Conservation (phyloP, 805 yeast genomes). For the Candida ovalis region DNA sequence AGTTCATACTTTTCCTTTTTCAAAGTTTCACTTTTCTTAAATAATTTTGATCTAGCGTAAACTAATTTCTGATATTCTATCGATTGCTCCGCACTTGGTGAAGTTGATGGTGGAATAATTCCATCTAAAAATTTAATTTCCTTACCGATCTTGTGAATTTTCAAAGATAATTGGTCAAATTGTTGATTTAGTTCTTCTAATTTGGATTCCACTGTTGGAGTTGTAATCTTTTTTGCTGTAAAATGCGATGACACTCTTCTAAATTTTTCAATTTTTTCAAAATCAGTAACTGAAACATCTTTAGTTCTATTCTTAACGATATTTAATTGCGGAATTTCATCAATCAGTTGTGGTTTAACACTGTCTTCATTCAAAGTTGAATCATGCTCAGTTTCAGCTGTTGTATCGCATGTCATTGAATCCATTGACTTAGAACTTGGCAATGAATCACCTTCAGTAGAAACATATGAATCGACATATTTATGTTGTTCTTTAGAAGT, state of each 20-base stretch:
- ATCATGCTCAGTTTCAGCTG: conserved; percentile 19
- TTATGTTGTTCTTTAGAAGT: neutral
- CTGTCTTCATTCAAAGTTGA: conserved; percentile 8
- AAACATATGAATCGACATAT: neutral
- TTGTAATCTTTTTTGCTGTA: conserved; percentile 20
- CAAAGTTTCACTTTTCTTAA: conserved; percentile 24
- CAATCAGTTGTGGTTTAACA: neutral
- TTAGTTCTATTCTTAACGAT: conserved; percentile 19
- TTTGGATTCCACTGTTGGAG: conserved; percentile 11
- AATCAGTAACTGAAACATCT: conserved; percentile 13
- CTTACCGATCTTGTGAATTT: conserved; percentile 26
- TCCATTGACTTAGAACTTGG: conserved; percentile 12
- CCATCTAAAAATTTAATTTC: conserved; percentile 30
- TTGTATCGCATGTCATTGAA: conserved; percentile 19
- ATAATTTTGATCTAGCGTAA: conserved; percentile 27
- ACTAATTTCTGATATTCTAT: conserved; percentile 25
- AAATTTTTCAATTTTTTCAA: conserved; percentile 15
- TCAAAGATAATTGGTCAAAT: conserved; percentile 17
- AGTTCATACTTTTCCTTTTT: conserved; percentile 29
- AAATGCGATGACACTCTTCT: conserved; percentile 26
- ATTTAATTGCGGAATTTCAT: conserved; percentile 9
- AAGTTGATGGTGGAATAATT: conserved; percentile 21
- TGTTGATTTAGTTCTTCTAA: conserved; percentile 15
- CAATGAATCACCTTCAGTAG: neutral
- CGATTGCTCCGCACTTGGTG: conserved; percentile 14